Percentiles rank a stretch among this genome's conserved stretches.
phyloP scores from a whole-genome alignment of 805 yeast species.

The Pichia membranifaciens region DNA sequence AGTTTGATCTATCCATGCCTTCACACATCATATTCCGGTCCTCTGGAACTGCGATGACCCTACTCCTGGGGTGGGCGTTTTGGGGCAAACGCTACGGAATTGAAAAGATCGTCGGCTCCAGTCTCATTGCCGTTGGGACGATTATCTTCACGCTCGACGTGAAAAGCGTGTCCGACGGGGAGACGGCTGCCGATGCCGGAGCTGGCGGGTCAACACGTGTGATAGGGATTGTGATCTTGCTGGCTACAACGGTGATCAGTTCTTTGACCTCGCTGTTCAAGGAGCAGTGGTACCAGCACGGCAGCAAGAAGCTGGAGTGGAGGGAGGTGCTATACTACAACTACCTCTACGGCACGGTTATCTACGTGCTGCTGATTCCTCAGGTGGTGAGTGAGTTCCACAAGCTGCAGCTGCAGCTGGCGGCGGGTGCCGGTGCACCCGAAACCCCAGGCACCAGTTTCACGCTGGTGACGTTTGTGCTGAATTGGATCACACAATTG shows the following conservation, averaged over 20 bases:
- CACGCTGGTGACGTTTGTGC: slow-evolving; percentile 26
- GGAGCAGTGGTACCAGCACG: slow-evolving; percentile 44
- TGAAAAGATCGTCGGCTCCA: slow-evolving; percentile 45
- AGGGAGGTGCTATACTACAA: slow-evolving; percentile 57
- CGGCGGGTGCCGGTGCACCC: no score
- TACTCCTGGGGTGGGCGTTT: slow-evolving; percentile 46
- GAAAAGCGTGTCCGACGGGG: neutral
- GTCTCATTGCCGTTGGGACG: slow-evolving; percentile 51
- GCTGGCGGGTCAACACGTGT: neutral
- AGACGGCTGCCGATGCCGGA: neutral
- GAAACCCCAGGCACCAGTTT: neutral
- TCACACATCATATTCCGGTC: slow-evolving; percentile 63
- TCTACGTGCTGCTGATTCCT: slow-evolving; percentile 37
- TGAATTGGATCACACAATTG: slow-evolving; percentile 50
- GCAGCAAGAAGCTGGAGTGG: slow-evolving; percentile 42
- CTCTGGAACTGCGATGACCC: slow-evolving; percentile 55
- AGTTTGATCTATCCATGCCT: slow-evolving; percentile 55
- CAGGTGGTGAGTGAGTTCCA: slow-evolving; percentile 18
- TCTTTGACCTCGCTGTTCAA: slow-evolving; percentile 33
- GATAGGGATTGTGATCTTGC: slow-evolving; percentile 10
- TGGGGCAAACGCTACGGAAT: slow-evolving; percentile 41
- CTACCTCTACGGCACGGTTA: slow-evolving; percentile 50
- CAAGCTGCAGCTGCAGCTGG: neutral
- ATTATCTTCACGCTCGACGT: slow-evolving; percentile 33
- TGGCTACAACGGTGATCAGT: slow-evolving; percentile 33